Conservation (phyloP, 345 rosid species). For the Populus euphratica region DNA sequence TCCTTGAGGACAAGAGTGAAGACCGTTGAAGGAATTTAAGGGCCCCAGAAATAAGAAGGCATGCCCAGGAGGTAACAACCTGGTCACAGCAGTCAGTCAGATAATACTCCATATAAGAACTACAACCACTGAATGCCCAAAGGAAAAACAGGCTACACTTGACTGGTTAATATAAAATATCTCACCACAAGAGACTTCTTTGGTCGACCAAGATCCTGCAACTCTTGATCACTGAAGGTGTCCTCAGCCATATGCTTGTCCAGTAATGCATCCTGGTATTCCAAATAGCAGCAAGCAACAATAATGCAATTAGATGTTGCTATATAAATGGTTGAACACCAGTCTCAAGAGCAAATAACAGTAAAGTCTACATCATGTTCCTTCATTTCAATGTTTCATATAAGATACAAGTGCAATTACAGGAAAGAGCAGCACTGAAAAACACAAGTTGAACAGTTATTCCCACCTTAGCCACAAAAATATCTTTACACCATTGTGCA, state of each 20-base stretch:
- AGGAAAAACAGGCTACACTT: background rate
- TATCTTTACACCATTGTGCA: conserved; percentile 39
- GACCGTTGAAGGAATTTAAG: conserved; percentile 36
- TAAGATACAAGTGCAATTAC: background rate
- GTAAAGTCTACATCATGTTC: background rate
- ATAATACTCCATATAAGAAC: background rate
- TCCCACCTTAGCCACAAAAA: conserved; percentile 30
- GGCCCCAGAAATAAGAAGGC: conserved; percentile 19
- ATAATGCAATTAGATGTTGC: background rate
- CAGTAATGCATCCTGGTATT: conserved; percentile 26
- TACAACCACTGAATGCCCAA: background rate
- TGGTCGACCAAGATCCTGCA: conserved; percentile 29
- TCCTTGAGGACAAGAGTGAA: conserved; percentile 28
- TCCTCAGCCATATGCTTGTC: conserved; percentile 27
- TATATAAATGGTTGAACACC: background rate
- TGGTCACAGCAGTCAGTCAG: background rate
- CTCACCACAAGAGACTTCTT: conserved; percentile 33
- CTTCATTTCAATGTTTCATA: background rate
- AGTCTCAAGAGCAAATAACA: background rate
- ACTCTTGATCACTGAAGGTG: conserved; percentile 27
- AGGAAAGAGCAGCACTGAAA: background rate
- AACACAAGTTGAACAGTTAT: background rate
- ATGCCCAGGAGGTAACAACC: conserved; percentile 32
- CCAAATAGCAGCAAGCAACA: background rate
- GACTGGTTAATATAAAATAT: background rate